These are phyloP conservation scores for Nevesoporus exiguus DNA, from an alignment of 768 basidiomycete species.

Conservation along the genomic window DNA sequence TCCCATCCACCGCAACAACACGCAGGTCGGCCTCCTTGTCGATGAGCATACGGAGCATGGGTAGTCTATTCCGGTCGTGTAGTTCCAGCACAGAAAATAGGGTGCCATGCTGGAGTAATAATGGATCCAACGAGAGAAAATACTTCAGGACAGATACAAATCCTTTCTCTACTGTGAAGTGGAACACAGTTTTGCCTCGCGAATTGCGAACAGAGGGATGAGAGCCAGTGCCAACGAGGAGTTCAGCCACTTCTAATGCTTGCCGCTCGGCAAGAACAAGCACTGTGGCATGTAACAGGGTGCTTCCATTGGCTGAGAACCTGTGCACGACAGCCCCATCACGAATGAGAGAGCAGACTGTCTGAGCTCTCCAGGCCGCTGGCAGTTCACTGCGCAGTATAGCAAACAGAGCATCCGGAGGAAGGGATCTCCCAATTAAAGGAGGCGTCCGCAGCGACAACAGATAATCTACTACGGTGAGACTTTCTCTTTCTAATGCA, in stretches of 20 bases:
- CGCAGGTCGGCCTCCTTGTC: background rate
- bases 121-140: background rate
- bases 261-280: background rate
- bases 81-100: background rate
- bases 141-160: background rate
- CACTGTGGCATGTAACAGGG: background rate
- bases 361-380: background rate
- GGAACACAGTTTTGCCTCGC: background rate
- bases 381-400: background rate
- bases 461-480: background rate
- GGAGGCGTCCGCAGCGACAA: background rate
- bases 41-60: background rate
- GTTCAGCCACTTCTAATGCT: background rate
- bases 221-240: conserved; percentile 5
- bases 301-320: background rate
- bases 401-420: background rate
- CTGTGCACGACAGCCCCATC: background rate
- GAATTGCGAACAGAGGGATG: background rate
- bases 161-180: background rate
- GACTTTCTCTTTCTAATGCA: background rate
- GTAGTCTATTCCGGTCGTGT: background rate
- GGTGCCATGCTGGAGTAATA: conserved; percentile 2
- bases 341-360: background rate
- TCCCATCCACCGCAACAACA: background rate
- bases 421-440: background rate